Evolutionary conservation across 306 rosid species (phyloP).

Genomic region (Vigna radiata): DNA sequence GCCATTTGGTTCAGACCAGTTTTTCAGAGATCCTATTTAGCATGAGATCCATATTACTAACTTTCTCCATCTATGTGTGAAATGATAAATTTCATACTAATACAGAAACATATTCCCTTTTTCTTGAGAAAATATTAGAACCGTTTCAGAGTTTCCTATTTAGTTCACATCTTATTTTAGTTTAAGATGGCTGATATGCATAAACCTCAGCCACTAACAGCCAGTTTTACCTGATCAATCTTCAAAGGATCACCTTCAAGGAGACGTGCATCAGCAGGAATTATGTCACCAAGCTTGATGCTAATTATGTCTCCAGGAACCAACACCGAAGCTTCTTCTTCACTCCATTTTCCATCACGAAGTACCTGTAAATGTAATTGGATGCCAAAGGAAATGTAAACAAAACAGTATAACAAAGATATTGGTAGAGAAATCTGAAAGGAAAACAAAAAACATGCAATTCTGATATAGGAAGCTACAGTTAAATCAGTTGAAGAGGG

Average conservation of each 20-base stretch:
- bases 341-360: slow-evolving; percentile 78
- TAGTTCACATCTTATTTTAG: slow-evolving; percentile 8
- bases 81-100: background rate
- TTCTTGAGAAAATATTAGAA: background rate
- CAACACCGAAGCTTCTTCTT: slow-evolving; percentile 77
- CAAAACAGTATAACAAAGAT: background rate
- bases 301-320: slow-evolving; percentile 83
- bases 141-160: background rate
- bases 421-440: slow-evolving; percentile 14
- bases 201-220: background rate
- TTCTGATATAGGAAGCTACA: slow-evolving; percentile 7
- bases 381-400: slow-evolving; percentile 14
- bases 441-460: slow-evolving; percentile 1
- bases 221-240: slow-evolving; percentile 67
- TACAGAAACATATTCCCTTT: slow-evolving; percentile 15
- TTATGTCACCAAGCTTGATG: slow-evolving; percentile 79
- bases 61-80: background rate
- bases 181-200: slow-evolving; percentile 1
- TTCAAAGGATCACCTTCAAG: slow-evolving; percentile 85
- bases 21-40: background rate
- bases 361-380: slow-evolving; percentile 50
- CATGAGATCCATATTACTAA: background rate
- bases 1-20: background rate
- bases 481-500: slow-evolving; percentile 22
- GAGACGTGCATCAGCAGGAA: slow-evolving; percentile 83